Evolutionary conservation across 78 protist genomes (phyloP).

Genomic region (Anaeramoeba flamelloides): DNA sequence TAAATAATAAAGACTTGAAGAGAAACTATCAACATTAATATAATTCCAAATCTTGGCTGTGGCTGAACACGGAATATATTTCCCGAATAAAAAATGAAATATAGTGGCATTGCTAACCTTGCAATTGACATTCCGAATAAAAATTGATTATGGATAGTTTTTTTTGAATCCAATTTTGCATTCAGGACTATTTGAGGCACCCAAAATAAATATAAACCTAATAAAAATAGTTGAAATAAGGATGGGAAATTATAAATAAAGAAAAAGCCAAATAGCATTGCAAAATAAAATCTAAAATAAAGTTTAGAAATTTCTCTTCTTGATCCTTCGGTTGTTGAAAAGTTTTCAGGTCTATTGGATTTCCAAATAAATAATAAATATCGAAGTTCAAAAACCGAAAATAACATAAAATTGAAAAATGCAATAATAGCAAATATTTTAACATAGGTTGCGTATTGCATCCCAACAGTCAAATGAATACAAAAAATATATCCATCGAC

Average conservation of each 20-base stretch:
- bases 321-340: not conserved
- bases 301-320: not conserved
- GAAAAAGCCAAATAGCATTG: not conserved
- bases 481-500: constrained; percentile 49
- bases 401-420: not conserved
- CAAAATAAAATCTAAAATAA: not conserved
- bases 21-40: not conserved
- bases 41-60: not conserved
- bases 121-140: not conserved
- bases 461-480: constrained; percentile 42
- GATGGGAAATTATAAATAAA: not conserved
- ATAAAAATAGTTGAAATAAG: not conserved
- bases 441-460: constrained; percentile 25
- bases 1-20: not conserved
- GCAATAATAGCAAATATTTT: not conserved
- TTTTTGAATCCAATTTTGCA: not conserved
- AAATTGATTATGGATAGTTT: not conserved
- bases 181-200: not conserved
- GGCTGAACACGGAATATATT: not conserved
- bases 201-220: not conserved
- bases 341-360: not conserved
- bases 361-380: not conserved
- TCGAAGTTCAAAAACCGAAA: not conserved
- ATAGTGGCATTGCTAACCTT: not conserved
- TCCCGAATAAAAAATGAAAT: not conserved